Base-by-base conservation (phyloP, 495 filamentous ascomycete genomes). In the Immersiella caudata region DNA sequence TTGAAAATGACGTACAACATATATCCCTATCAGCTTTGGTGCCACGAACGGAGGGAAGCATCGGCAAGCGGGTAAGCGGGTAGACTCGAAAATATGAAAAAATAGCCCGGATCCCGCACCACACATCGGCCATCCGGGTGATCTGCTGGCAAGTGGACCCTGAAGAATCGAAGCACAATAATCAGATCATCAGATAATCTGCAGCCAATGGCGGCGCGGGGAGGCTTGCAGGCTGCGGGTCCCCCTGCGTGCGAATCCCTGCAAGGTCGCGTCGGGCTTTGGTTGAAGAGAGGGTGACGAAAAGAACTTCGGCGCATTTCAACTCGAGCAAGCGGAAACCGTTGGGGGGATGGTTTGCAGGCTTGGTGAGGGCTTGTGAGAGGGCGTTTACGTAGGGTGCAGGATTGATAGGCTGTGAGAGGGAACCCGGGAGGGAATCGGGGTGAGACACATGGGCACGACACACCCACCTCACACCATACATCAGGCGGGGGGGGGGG, bases 371-470 rank as follows among this genome's bases (percentile, higher is more conserved):
- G n/a, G n/a, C n/a, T n/a, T n/a, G n/a, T n/a, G n/a, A n/a, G n/a
- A n/a, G n/a, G n/a, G n/a, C n/a, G n/a, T n/a, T n/a, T n/a, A n/a
- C n/a, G n/a, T n/a, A n/a, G n/a, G n/a, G n/a, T n/a, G n/a, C n/a
- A n/a, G n/a, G n/a, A n/a, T n/a, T n/a, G n/a, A n/a, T n/a, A n/a
- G n/a, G n/a, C n/a, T n/a, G n/a, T n/a, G n/a, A n/a, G n/a, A n/a
- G n/a, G n/a, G n/a, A 33, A 8, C 29, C 3, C 3, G 29, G 3
- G 29, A 8, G 8, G 29, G 29, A 33, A 33, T 33, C 75, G 75
- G 61, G 20, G 55, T 63, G 64, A 69, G 73, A 77, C 75, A 73
- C 75, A 74, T 74, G 75, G 24, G 33, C 18, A 21, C 75, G 70
- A 75, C 74, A 73, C 56, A 68, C 18, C 3, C 3, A 26, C n/a